Evolutionary conservation across 306 rosid genomes (phyloP).

Genomic region (Prunus davidiana): DNA sequence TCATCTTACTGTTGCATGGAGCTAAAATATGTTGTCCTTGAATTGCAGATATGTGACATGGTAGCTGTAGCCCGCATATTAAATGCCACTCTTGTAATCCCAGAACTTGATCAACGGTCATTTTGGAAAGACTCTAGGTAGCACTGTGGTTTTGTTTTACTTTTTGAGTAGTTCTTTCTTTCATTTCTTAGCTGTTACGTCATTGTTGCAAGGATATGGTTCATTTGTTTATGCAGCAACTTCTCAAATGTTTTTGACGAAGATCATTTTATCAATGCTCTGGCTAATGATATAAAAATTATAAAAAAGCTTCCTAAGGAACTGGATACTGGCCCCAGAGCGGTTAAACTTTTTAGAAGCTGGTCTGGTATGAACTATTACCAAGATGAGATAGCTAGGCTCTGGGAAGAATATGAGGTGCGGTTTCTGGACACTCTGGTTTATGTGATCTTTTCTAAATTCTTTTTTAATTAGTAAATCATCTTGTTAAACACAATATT

Average conservation of each 20-base stretch:
- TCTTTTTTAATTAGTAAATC: background rate
- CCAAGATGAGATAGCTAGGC: conserved; percentile 63
- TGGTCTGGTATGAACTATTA: conserved; percentile 90
- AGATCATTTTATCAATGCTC: conserved; percentile 67
- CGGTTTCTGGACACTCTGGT: conserved; percentile 25
- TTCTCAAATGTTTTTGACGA: conserved; percentile 89
- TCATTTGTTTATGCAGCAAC: conserved; percentile 47
- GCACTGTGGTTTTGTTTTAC: conserved; percentile 12
- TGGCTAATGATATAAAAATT: conserved; percentile 72
- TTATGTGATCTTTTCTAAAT: conserved; percentile 8
- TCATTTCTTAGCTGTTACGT: background rate
- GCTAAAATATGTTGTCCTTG: conserved; percentile 32
- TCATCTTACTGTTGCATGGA: background rate
- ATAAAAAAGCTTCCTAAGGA: conserved; percentile 70
- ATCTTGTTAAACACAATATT: conserved; percentile 9
- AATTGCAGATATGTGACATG: conserved; percentile 92
- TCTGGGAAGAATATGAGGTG: conserved; percentile 67
- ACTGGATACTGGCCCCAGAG: conserved; percentile 43
- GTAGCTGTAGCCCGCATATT: conserved; percentile 83
- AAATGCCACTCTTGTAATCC: conserved; percentile 90
- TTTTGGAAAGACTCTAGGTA: conserved; percentile 91
- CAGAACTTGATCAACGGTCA: conserved; percentile 84
- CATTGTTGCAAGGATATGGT: conserved; percentile 9
- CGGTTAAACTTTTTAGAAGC: conserved; percentile 69
- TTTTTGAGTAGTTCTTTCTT: background rate